Base-by-base conservation (phyloP, 768 basidiomycete species). In the Cystobasidium ongulense region DNA sequence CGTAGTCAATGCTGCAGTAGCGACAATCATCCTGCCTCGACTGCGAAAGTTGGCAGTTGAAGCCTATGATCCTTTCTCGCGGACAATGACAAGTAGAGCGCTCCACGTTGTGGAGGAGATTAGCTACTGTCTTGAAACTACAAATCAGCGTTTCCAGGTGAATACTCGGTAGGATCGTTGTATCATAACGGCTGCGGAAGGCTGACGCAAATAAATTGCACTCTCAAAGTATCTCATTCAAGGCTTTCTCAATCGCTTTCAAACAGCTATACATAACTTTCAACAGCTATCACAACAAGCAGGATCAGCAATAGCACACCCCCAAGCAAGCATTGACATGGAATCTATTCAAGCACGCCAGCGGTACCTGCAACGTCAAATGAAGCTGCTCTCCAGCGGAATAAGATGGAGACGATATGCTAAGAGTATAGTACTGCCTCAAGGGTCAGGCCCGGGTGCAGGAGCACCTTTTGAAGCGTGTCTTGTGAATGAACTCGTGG, bases 11-110 rank as follows among this genome's bases (percentile, higher is more conserved):
- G 79, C 80, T 43, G 81, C 83, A 77, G 78, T 83, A 11, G 77
- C 80, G 15, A 78, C 80, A 1, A 79, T 81, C 7, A 80, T 83
- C n/a, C 79, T 82, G 13, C 82, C 83, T 1, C 75, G 75, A 57
- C 79, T 50, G 74, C 81, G 62, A 75, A 79, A 62, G 63, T 77
- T 74, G 79, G 83, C 66, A 5, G 25, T 52, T 21, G 74, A 72
- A 38, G 80, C 78, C 0, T 84, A 81, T 76, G 83, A 84, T 73
- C 81, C 82, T 1, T 81, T 81, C 67, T 82, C 81, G 23, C 63
- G 74, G 5, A 50, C 41, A 39, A 81, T 82, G 75, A 84, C 82
- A 0, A 67, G 79, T 11, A 74, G 77, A 39, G 82, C 83, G 10
- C 74, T 82, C 1, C 79, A 80, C 63, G 65, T 82, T 15, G 78